Evolutionary conservation across 306 rosid species (phyloP).

Genomic region (Cicer judaicum): DNA sequence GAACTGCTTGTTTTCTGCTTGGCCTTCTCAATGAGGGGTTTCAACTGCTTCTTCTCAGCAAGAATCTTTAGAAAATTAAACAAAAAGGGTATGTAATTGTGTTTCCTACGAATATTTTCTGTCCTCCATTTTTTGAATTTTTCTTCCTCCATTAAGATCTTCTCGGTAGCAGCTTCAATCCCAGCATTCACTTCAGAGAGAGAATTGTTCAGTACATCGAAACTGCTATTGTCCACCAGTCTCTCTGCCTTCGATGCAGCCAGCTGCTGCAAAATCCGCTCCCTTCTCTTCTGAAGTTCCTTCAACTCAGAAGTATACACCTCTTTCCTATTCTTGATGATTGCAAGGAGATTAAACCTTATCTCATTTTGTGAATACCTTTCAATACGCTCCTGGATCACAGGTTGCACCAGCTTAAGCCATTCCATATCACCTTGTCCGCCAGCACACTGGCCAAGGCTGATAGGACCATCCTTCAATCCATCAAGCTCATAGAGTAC

Average conservation of each 20-base stretch:
- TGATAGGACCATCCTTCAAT: conserved; percentile 94
- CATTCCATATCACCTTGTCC: conserved; percentile 87
- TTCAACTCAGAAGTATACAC: conserved; percentile 85
- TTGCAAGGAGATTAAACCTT: conserved; percentile 88
- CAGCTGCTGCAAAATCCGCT: conserved; percentile 91
- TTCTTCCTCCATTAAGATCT: conserved; percentile 92
- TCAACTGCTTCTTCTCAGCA: conserved; percentile 98
- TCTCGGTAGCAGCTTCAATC: conserved; percentile 86
- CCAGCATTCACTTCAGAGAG: conserved; percentile 91
- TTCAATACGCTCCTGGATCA: conserved; percentile 92
- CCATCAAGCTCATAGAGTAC: conserved; percentile 96
- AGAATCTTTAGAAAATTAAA: conserved; percentile 93
- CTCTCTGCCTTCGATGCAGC: conserved; percentile 69
- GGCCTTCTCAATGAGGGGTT: conserved; percentile 98
- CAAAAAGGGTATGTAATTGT: conserved; percentile 96
- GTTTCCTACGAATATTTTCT: conserved; percentile 90
- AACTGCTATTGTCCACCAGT: conserved; percentile 57
- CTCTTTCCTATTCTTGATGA: conserved; percentile 92
- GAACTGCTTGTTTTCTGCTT: conserved; percentile 79
- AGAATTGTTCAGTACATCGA: conserved; percentile 80
- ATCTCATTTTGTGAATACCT: conserved; percentile 90
- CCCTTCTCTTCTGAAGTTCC: conserved; percentile 98
- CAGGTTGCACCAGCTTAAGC: conserved; percentile 90
- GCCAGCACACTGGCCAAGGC: conserved; percentile 93
- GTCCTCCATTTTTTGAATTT: conserved; percentile 93